phyloP scores from a whole-genome alignment of 2,329 filamentous ascomycete species.

The Xylariaceae sp. region DNA sequence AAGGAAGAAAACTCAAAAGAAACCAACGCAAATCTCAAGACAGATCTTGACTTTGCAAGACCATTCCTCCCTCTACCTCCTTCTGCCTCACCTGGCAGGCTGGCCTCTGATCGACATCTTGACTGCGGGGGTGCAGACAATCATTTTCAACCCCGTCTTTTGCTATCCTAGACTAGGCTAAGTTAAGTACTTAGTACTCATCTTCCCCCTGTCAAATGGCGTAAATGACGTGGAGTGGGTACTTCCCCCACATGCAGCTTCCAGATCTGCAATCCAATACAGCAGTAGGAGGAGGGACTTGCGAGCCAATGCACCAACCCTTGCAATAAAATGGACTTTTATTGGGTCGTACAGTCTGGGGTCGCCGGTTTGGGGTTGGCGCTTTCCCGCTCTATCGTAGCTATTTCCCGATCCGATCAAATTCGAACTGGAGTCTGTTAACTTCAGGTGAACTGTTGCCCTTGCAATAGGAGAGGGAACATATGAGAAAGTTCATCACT shows the following conservation, averaged over 20 bases:
- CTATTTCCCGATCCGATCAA: too few species aligned
- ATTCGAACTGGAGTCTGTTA: too few species aligned
- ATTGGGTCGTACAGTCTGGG: background rate
- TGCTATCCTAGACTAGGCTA: background rate
- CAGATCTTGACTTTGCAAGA: too few species aligned
- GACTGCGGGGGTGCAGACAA: conserved; percentile 3
- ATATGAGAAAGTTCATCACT: too few species aligned
- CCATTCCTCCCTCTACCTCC: too few species aligned
- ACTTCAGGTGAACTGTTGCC: too few species aligned
- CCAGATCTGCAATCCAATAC: background rate
- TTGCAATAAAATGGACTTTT: background rate
- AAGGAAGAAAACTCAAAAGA: background rate
- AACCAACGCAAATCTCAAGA: background rate
- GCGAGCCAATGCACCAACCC: background rate
- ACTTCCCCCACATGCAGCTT: background rate
- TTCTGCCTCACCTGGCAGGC: too few species aligned
- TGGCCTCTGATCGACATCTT: too few species aligned
- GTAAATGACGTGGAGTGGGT: conserved; percentile 3
- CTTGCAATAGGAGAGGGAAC: too few species aligned
- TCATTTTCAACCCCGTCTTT: conserved; percentile 3
- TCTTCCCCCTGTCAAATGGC: too few species aligned
- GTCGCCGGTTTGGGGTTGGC: background rate
- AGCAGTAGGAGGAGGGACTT: background rate
- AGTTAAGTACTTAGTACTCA: too few species aligned
- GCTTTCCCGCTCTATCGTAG: background rate